Evolutionary conservation across 2,329 filamentous ascomycete species (phyloP).

Genomic region (Xylariaceae sp.): DNA sequence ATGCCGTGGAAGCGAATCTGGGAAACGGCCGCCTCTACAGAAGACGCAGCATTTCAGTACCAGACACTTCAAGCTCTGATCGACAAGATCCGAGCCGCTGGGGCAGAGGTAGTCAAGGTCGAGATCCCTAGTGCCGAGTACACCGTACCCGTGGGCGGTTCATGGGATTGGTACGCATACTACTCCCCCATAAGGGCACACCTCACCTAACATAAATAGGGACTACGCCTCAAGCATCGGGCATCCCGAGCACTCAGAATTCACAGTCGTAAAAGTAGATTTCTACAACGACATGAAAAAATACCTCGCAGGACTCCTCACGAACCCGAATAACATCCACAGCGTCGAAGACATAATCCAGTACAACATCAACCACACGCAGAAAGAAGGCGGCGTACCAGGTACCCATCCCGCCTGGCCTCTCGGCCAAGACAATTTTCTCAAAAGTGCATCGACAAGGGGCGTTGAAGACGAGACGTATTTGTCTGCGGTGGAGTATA

Average conservation of each 20-base stretch:
- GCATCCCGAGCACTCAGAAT: conserved; percentile 66
- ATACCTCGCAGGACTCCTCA: conserved; percentile 55
- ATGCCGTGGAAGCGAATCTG: conserved; percentile 69
- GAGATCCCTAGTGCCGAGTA: conserved; percentile 5
- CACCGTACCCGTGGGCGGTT: conserved; percentile 44
- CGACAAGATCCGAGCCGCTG: conserved; percentile 50
- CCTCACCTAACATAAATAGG: conserved; percentile 2
- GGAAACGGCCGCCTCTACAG: conserved; percentile 35
- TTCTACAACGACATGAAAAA: conserved; percentile 58
- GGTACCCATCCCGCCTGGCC: conserved; percentile 58
- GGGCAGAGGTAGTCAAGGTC: conserved; percentile 54
- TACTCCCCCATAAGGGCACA: neutral
- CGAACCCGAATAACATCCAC: conserved; percentile 52
- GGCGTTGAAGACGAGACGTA: conserved; percentile 62
- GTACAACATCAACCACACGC: conserved; percentile 59
- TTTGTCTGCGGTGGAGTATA: conserved; percentile 60
- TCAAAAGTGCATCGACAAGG: conserved; percentile 55
- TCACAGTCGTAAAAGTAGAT: conserved; percentile 66
- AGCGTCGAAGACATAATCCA: conserved; percentile 60
- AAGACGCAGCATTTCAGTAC: conserved; percentile 53
- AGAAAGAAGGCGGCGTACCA: conserved; percentile 61
- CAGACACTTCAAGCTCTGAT: conserved; percentile 48
- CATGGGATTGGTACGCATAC: conserved; percentile 63
- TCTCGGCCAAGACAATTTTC: conserved; percentile 67
- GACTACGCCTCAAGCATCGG: conserved; percentile 35